Base-by-base conservation (phyloP, 2,329 filamentous ascomycete genomes). In the Cadophora sp. region DNA sequence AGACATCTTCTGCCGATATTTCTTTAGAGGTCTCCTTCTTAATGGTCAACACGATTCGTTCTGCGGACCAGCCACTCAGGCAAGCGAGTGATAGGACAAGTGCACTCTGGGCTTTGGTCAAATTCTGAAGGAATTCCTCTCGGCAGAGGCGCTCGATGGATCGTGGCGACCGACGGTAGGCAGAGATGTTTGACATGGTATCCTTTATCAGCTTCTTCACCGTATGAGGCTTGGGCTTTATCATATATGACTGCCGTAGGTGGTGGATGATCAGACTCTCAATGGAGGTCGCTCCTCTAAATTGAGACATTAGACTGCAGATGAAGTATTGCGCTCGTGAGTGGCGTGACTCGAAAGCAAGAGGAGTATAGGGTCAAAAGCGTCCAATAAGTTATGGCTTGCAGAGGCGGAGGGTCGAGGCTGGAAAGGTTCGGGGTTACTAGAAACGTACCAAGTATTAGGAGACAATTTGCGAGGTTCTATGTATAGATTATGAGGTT, bases 51-150 rank as follows among this genome's bases (percentile, higher is more conserved):
- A 60, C 19, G 55, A 75, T 74, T 16, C 56, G 67, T n/a, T 75
- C 73, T 3, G 72, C 74, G 14, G 69, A 71, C 73, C 73, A 75
- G 8, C 72, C 71, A 19, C 68, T 70, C 51, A 66, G 65, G n/a
- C 71, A 68, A 1, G 66, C 55, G 12, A 75, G 66, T 14, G 73
- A 63, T n/a, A 73, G 40, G 9, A 72, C 34, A 4, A 69, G 37
- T 11, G 65, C 64, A 4, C 56, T 63, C 43, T 69, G 29, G 27
- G 43, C 8, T 29, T 48, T 19, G 40, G 16, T 29, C 5, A 62
- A 19, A 43, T 31, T 19, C 9, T 50, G 22, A n/a, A 62, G 26
- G 11, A 24, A 29, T n/a, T 29, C 24, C 7, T 9, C 12, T 8
- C 37, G 7, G 37, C 37, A 29, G 24, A 62, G 43, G 24, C 19